Evolutionary conservation across 1,284 basidiomycete genomes (phyloP).

Genomic region (Pisolithus thermaeus): DNA sequence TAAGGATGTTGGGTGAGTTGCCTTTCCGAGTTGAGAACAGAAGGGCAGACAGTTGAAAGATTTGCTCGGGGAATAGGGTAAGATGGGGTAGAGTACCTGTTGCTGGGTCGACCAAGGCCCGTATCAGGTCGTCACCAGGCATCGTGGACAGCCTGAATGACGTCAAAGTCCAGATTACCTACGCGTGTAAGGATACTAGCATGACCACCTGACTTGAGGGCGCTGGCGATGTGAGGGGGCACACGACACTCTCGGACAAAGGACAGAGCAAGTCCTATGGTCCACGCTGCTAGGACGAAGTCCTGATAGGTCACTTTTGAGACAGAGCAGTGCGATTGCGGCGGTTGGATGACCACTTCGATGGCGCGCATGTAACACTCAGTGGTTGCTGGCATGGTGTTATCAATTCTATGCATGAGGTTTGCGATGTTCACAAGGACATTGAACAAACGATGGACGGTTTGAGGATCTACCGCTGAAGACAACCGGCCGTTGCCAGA

Average conservation of each 20-base stretch:
- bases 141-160: slow-evolving; percentile 31
- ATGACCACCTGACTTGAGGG: slow-evolving; percentile 15
- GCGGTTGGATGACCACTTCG: slow-evolving; percentile 30
- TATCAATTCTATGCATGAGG: slow-evolving; percentile 31
- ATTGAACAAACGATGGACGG: slow-evolving; percentile 28
- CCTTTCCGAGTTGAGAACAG: slow-evolving; percentile 35
- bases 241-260: slow-evolving; percentile 16
- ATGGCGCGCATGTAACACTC: slow-evolving; percentile 31
- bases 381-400: slow-evolving; percentile 28
- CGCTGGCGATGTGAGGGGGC: slow-evolving; percentile 13
- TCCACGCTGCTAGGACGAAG: slow-evolving; percentile 31
- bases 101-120: slow-evolving; percentile 26
- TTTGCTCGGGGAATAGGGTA: slow-evolving; percentile 41
- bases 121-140: slow-evolving; percentile 30
- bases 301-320: slow-evolving; percentile 27
- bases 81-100: slow-evolving; percentile 39
- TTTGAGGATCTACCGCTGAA: slow-evolving; percentile 19
- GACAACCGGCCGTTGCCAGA: slow-evolving; percentile 23
- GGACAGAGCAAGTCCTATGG: slow-evolving; percentile 24
- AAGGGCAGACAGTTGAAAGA: slow-evolving; percentile 28
- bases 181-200: slow-evolving; percentile 19
- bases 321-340: slow-evolving; percentile 12
- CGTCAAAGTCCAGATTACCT: slow-evolving; percentile 23
- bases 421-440: slow-evolving; percentile 31
- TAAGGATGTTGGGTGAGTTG: slow-evolving; percentile 33